Conservation (phyloP, 1,139 yeast species). For the Eremothecium coryli region DNA sequence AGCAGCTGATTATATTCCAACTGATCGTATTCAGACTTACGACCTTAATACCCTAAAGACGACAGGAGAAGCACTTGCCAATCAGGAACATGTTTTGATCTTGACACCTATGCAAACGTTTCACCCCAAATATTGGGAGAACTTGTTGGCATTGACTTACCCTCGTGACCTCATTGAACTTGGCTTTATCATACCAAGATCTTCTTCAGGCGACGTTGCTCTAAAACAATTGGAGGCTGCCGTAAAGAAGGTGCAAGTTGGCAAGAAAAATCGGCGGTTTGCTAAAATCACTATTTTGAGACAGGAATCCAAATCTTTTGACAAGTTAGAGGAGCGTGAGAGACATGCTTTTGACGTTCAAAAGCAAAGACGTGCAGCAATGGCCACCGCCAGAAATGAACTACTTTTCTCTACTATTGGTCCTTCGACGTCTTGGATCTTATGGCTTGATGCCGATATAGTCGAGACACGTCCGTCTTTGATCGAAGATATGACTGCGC, state of each 20-base stretch:
- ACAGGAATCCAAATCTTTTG: constrained; percentile 76
- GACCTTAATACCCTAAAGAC: constrained; percentile 70
- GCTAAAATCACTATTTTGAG: constrained; percentile 77
- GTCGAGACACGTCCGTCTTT: constrained; percentile 76
- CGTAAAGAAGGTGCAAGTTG: constrained; percentile 57
- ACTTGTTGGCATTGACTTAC: constrained; percentile 60
- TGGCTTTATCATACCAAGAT: constrained; percentile 85
- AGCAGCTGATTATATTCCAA: constrained; percentile 44
- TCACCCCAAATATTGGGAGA: constrained; percentile 79
- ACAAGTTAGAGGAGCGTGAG: constrained; percentile 65
- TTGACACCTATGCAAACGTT: constrained; percentile 85
- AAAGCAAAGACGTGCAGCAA: constrained; percentile 75
- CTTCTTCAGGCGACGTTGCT: constrained; percentile 69
- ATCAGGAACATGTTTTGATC: constrained; percentile 72
- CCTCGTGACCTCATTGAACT: constrained; percentile 79
- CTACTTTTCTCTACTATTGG: constrained; percentile 80
- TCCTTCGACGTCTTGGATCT: constrained; percentile 86
- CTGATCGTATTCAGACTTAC: constrained; percentile 75
- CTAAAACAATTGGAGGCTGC: constrained; percentile 61
- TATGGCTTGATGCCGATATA: constrained; percentile 93
- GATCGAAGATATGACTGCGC: constrained; percentile 79
- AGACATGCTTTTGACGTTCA: constrained; percentile 73
- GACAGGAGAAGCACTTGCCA: constrained; percentile 57
- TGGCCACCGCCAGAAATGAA: constrained; percentile 93
- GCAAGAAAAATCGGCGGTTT: constrained; percentile 50